Conservation (phyloP, 2,329 filamentous ascomycete species). For the Aspergillus quadricinctus region DNA sequence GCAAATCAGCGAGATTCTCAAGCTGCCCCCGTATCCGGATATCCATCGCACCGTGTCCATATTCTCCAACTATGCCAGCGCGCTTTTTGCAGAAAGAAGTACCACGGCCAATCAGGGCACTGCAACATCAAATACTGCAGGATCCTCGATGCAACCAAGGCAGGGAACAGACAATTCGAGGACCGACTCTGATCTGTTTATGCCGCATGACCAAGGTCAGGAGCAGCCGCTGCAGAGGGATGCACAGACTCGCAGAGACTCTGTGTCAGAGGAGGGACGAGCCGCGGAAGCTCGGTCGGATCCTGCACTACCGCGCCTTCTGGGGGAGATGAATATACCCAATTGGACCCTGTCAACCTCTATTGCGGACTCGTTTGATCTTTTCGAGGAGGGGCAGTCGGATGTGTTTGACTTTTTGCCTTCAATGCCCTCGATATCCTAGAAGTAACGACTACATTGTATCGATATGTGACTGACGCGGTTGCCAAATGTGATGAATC, state of each 20-base stretch:
- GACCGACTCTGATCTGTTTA: slow-evolving; percentile 1
- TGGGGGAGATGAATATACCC: slow-evolving; percentile 29
- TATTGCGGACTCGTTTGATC: slow-evolving; percentile 33
- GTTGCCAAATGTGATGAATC: background rate
- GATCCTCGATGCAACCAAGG: background rate
- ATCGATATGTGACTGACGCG: background rate
- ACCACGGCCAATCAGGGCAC: slow-evolving; percentile 1
- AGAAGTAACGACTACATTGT: background rate
- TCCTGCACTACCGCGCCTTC: slow-evolving; percentile 15
- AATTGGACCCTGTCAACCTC: slow-evolving; percentile 35
- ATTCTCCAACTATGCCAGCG: slow-evolving; percentile 33
- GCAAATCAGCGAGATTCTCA: slow-evolving; percentile 31
- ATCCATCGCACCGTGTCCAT: slow-evolving; percentile 36
- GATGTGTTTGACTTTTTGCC: slow-evolving; percentile 36
- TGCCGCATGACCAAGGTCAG: background rate
- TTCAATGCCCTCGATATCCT: slow-evolving; percentile 29
- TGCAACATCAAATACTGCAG: background rate
- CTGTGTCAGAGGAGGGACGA: slow-evolving; percentile 11
- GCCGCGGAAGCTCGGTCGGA: slow-evolving; percentile 18
- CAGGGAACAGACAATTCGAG: background rate
- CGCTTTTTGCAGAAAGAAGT: slow-evolving; percentile 27
- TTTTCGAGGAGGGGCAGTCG: slow-evolving; percentile 34
- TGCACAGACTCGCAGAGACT: slow-evolving; percentile 16
- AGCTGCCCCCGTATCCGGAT: slow-evolving; percentile 34
- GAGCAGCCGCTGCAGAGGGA: slow-evolving; percentile 5